Evolutionary conservation across 2,329 filamentous ascomycete genomes (phyloP), one percentile per base, ranked within the genome.

Genomic region (Colletotrichum coccodes): DNA sequence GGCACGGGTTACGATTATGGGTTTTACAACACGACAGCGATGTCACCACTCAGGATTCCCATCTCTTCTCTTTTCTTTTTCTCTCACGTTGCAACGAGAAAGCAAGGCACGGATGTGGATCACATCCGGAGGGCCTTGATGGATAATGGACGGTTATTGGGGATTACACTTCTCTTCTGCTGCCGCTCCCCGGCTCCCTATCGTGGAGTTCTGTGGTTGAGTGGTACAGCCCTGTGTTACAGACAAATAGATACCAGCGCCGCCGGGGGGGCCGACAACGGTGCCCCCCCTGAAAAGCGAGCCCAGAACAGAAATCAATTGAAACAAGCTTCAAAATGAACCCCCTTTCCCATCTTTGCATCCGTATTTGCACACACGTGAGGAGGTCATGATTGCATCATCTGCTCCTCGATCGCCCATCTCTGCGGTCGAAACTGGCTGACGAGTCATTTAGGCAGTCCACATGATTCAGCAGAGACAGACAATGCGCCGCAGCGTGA

Each of bases 151-250:
- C 11, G 28, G 21, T 38, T 40, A 52, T 21, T 44, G 32, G 59
- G 28, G 12, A 64, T 26, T 57, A 18, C n/a, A 30, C 14, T 70
- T 64, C 49, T 69, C 59, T 70, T 69, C 64, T 26, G 64, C 68
- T 70, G 63, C 63, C 67, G 63, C 67, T 68, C 67, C 57, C 67
- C 11, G 50, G 34, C 67, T 58, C 53, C 56, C 59, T n/a, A 57
- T 56, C 36, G 36, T 53, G 61, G 66, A 66, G 66, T 32, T 6
- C 21, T 52, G 42, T 57, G 63, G 67, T 70, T 40, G 63, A 70
- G 57, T 63, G 67, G 67, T 66, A 21, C 63, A 52, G 67, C 67
- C 30, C 42, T 70, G 67, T 70, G 67, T 70, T 70, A 68, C 68
- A 69, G 59, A 69, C 64, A 68, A 36, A 54, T 59, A 61, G 57